Evolutionary conservation across 2,329 filamentous ascomycete genomes (phyloP).

Genomic region (Aspergillus sergii): DNA sequence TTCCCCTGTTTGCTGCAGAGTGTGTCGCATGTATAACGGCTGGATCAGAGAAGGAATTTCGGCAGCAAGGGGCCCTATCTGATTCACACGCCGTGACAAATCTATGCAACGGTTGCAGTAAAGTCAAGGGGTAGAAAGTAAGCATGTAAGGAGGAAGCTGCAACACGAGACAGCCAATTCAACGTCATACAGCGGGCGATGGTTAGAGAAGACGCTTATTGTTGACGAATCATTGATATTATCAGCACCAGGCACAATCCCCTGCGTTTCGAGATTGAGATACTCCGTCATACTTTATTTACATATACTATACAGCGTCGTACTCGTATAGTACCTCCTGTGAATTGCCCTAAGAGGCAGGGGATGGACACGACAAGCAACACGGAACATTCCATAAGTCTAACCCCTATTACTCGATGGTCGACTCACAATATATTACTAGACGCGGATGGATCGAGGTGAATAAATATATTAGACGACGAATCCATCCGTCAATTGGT

Average conservation of each 20-base stretch:
- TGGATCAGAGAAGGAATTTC: not conserved
- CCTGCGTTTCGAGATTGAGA: conserved; percentile 10
- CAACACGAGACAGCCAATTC: not conserved
- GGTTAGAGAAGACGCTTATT: not conserved
- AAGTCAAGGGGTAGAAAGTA: not conserved
- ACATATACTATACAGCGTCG: not conserved
- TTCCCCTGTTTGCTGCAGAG: not conserved
- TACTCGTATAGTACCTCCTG: conserved; percentile 3
- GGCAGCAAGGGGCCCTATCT: not conserved
- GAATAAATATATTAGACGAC: not conserved
- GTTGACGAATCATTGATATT: not conserved
- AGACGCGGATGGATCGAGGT: not conserved
- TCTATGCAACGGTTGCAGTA: not conserved
- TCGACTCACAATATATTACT: not conserved
- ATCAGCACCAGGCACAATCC: not conserved
- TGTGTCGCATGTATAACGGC: not conserved
- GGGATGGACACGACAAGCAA: not conserved
- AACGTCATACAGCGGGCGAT: not conserved
- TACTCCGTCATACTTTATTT: not conserved
- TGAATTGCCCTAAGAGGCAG: not conserved
- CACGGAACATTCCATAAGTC: not conserved
- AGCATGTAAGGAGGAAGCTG: not conserved
- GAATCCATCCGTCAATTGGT: not conserved
- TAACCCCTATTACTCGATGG: not conserved
- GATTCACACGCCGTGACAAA: not conserved